Conservation (phyloP, 164 flowering plant species). For the Litsea cubeba region DNA sequence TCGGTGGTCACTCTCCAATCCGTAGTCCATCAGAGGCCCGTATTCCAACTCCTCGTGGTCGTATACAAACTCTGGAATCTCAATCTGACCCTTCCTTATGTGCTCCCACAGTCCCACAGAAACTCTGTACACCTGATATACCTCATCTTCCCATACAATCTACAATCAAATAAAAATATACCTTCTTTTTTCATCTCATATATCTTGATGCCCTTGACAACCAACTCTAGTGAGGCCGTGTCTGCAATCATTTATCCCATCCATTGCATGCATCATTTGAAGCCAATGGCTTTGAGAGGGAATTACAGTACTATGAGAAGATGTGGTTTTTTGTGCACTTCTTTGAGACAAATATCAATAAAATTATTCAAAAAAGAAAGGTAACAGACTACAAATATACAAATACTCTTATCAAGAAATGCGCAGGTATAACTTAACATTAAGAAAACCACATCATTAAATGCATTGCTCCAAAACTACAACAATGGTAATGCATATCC, state of each 20-base stretch:
- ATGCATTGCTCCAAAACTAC: too few relatives aligned
- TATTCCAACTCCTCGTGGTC: slow-evolving; percentile 65
- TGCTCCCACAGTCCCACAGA: slow-evolving; percentile 77
- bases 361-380: too few relatives aligned
- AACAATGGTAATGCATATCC: too few relatives aligned
- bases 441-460: too few relatives aligned
- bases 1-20: slow-evolving; percentile 56
- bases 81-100: slow-evolving; percentile 45
- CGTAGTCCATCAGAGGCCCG: slow-evolving; percentile 64
- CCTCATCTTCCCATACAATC: slow-evolving; percentile 62
- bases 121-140: slow-evolving; percentile 60
- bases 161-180: slow-evolving; percentile 29
- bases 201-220: slow-evolving; percentile 75
- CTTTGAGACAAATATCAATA: too few relatives aligned
- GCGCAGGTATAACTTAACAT: too few relatives aligned
- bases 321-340: too few relatives aligned
- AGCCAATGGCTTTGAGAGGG: too few relatives aligned
- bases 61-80: slow-evolving; percentile 59
- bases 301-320: too few relatives aligned
- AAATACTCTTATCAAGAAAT: too few relatives aligned
- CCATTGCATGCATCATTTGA: too few relatives aligned
- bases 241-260: slow-evolving; percentile 55
- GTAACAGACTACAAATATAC: too few relatives aligned
- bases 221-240: slow-evolving; percentile 88
- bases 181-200: slow-evolving; percentile 93